Base-by-base conservation (phyloP, 495 filamentous ascomycete species). In the Neurospora hispaniola region DNA sequence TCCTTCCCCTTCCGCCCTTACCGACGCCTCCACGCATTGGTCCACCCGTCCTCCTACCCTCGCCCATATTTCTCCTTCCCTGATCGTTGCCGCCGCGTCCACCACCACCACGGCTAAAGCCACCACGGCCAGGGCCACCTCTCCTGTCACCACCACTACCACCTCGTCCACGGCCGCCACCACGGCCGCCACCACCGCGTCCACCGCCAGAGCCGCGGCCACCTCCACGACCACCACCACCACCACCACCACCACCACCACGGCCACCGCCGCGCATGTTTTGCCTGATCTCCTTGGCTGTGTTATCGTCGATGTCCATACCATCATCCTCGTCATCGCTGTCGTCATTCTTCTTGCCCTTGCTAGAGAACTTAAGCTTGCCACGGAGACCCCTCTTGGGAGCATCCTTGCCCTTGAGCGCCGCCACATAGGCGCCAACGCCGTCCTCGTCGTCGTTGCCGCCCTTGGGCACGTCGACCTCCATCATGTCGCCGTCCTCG, bases 341-440 rank as follows among this genome's bases (percentile, higher is more conserved):
- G 18, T 89, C 88, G 35, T 87, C 84, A 71, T 86, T 87, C 71
- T 86, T 85, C 38, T 87, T 83, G 76, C 88, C 87, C 76, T 87
- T 90, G 75, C 91, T 91, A 18, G 86, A 89, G 84, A 97, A 97
- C 86, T 96, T 98, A 72, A 98, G 82, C 81, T 92, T 90, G 23
- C 96, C 94, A 71, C 91, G 88, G 75, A 92, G 90, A 27, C 96
- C 96, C 42, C 94, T 87, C 72, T 89, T 89, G 42, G 92, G 89
- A 3, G 90, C 91, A 80, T 97, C 93, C 73, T 91, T 90, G 69
- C 96, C 92, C 74, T 89, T 90, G 43, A 99, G 90, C 27, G 96
- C 96, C 44, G 92, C 89, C 16, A 99, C 93, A 80, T 98, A 99
- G 41, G 96, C 96, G 75, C 93, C 92, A 23, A 98, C 90, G 18